Evolutionary conservation across 768 basidiomycete genomes (phyloP), one percentile per base, ranked within the genome.

Genomic region (Psilocybe sp.): DNA sequence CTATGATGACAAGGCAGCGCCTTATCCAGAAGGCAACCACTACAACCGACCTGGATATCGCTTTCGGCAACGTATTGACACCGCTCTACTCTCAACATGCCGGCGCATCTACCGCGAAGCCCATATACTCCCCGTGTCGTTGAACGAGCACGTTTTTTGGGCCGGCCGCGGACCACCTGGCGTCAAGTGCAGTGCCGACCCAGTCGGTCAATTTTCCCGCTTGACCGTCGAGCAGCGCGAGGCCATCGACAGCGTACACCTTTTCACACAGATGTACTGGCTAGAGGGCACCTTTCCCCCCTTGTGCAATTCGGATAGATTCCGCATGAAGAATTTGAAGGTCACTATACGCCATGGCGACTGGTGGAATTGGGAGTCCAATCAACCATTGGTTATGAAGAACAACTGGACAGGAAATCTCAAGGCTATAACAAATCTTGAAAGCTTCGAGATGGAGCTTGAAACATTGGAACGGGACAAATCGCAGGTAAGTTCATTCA

Each of bases 111-210:
- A 51, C 41, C 37, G 16, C 31, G 54, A 55, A 33, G 48, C 54
- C 3, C 54, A 51, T 20, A 43, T 47, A n/a, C 35, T 51, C n/a
- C 46, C 54, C 14, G 35, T 55, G 13, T 51, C 54, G 5, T 43
- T 20, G 15, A 55, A 55, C 38, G 49, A 51, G 23, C 54, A 55
- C 40, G 46, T 45, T 5, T 55, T 55, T 33, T 55, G 54, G 54
- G 38, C 28, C 36, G n/a, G 5, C 5, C 47, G 52, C 2, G 47
- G 47, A 28, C 47, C 52, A 16, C 20, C 36, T 9, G 37, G 20
- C 4, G 4, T 20, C 19, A 16, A 9, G 6, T 37, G 32, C 32
- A 4, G 37, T 6, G 47, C 44, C 3, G 23, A 46, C 14, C 34
- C 48, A 16, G 2, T 10, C 3, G 5, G 13, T 11, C 50, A 50